phyloP scores from a whole-genome alignment of 805 yeast genomes.

The Helenozyma baotianmanensis region DNA sequence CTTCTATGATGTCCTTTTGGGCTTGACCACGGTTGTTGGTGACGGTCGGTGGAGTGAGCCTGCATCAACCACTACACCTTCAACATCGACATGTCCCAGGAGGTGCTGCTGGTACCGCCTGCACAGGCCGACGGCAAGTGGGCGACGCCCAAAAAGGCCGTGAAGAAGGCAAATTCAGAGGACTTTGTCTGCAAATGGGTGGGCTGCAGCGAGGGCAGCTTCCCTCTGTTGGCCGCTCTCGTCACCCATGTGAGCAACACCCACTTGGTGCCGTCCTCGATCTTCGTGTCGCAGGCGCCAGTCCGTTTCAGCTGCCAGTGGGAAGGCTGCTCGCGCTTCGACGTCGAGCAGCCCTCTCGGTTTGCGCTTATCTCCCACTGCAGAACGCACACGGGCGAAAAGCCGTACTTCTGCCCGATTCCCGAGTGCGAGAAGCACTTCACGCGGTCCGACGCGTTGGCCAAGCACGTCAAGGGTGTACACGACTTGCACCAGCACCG shows the following conservation, averaged over 20 bases:
- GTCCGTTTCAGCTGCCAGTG: constrained; percentile 53
- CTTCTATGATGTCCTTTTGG: too few species aligned
- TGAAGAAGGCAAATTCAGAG: constrained; percentile 5
- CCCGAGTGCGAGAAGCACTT: constrained; percentile 64
- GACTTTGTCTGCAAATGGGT: constrained; percentile 29
- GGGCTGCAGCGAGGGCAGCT: constrained; percentile 20
- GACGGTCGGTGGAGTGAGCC: too few species aligned
- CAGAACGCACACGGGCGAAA: constrained; percentile 62
- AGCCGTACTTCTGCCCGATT: constrained; percentile 54
- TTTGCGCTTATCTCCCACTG: constrained; percentile 60
- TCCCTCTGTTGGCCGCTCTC: constrained; percentile 20
- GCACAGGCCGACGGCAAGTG: not conserved
- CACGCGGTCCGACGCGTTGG: constrained; percentile 56
- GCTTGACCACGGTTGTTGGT: too few species aligned
- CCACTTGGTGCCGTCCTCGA: constrained; percentile 24
- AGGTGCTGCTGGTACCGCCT: constrained; percentile 1
- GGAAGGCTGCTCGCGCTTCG: constrained; percentile 53
- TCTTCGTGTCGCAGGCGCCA: constrained; percentile 16
- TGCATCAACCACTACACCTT: too few species aligned
- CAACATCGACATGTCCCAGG: constrained; percentile 8
- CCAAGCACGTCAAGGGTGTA: constrained; percentile 57
- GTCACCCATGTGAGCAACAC: constrained; percentile 28
- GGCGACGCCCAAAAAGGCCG: constrained; percentile 1
- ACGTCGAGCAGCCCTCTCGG: constrained; percentile 48
- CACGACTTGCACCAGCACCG: constrained; percentile 48